Evolutionary conservation across 192 early-diverging fungal species (phyloP), one percentile per base, ranked within the genome.

Genomic region (Backusella macrospora): DNA sequence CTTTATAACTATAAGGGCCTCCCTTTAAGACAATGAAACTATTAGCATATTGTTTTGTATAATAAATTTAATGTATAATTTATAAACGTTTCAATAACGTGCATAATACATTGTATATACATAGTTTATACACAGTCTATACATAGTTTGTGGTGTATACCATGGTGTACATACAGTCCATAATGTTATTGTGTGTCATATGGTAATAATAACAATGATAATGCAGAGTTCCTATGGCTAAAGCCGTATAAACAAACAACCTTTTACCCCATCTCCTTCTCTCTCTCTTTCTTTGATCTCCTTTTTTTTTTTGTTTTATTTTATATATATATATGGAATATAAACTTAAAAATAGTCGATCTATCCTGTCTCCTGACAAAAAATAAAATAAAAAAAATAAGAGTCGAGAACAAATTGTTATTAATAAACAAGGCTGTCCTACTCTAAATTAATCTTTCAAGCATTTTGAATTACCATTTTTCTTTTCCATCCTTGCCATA

Each of bases 401-500:
- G 49, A 52, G 49, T 52, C 49, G 49, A 52, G 49, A 52, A 52
- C 49, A 34, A 34, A 34, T 34, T 34, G 0, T 34, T 34, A 7
- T 52, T 52, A 18, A 23, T 9, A 52, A 49, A 18, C 16, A 52
- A 52, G 49, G 18, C 18, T 52, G 49, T 52, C 49, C 49, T 21
- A 52, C 49, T 23, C 18, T 52, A 52, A 52, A 52, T 52, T 23
- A 52, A 21, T 18, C 10, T 52, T 52, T 52, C n/a, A 52, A 52
- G 49, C 49, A 52, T 52, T 52, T 52, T n/a, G 49, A 52, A 52
- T 52, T 52, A 18, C 49, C 49, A 18, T 52, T 52, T 52, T 52
- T 18, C 48, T 49, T 49, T 49, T 49, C 6, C 6, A 18, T 49
- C 18, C 16, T 49, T 7, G 9, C 16, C n/a, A n/a, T n/a, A n/a